Percentiles rank a stretch among this genome's conserved stretches.
phyloP scores from a whole-genome alignment of 2,329 filamentous ascomycete genomes.

The Mycocentrospora acerina region DNA sequence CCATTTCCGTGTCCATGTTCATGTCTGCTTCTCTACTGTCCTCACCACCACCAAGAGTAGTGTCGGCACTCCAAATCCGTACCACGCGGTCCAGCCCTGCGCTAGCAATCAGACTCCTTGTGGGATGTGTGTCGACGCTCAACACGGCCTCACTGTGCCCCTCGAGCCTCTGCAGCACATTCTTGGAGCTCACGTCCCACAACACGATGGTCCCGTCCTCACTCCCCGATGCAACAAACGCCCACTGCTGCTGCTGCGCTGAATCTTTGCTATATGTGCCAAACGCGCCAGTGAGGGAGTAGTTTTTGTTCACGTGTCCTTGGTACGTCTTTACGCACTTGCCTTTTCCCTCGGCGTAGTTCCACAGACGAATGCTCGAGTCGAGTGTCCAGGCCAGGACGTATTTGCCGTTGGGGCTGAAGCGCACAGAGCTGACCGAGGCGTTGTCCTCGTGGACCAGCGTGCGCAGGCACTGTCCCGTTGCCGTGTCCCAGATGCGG shows the following conservation, averaged over 20 bases:
- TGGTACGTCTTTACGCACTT: conserved; percentile 96
- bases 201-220: conserved; percentile 83
- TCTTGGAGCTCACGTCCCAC: conserved; percentile 89
- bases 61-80: conserved; percentile 54
- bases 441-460: conserved; percentile 96
- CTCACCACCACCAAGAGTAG: background rate
- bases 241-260: conserved; percentile 32
- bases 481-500: conserved; percentile 93
- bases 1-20: too few species aligned
- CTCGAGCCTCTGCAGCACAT: conserved; percentile 68
- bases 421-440: conserved; percentile 83
- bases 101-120: conserved; percentile 59
- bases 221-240: conserved; percentile 79
- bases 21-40: background rate
- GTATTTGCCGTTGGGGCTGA: conserved; percentile 91
- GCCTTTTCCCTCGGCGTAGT: conserved; percentile 87
- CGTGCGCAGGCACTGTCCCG: conserved; percentile 91
- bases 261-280: conserved; percentile 59
- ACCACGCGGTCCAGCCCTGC: conserved; percentile 64
- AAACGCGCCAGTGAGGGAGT: conserved; percentile 83
- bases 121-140: conserved; percentile 60
- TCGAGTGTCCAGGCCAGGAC: conserved; percentile 91
- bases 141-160: conserved; percentile 61
- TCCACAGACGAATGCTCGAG: conserved; percentile 87
- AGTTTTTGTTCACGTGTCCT: conserved; percentile 81